A percentile compares a stretch with the other conserved stretches of the same genome.
phyloP scores from a whole-genome alignment of 164 flowering plant species.

The Liriodendron chinense region DNA sequence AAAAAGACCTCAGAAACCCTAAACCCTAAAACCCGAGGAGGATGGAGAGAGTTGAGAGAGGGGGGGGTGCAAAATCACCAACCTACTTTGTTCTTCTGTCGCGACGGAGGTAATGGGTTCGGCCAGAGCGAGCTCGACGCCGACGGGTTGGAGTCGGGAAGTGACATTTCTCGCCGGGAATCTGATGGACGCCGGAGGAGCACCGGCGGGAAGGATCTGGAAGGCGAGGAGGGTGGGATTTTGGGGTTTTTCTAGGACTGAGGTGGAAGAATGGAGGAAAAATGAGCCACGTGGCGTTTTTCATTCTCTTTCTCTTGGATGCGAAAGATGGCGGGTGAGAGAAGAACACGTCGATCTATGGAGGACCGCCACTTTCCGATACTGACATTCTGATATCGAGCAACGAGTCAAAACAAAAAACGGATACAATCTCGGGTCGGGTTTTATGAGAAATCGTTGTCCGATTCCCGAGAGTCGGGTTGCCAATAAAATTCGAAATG shows the following conservation, averaged over 20 bases:
- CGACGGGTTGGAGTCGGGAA: conserved; percentile 13
- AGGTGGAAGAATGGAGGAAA: conserved; percentile 5
- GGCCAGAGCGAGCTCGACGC: conserved; percentile 16
- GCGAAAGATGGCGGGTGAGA: conserved; percentile 1
- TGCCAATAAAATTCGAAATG: too few species aligned
- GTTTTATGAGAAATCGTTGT: too few species aligned
- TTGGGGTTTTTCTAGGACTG: not conserved
- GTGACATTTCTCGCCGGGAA: conserved; percentile 14
- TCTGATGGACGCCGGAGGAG: not conserved
- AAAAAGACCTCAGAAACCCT: not conserved
- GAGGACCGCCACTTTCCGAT: conserved; percentile 22
- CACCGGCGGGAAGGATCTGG: not conserved
- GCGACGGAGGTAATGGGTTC: conserved; percentile 1
- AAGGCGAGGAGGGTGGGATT: not conserved
- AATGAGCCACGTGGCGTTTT: conserved; percentile 1
- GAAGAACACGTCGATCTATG: conserved; percentile 36
- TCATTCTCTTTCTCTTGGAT: not conserved
- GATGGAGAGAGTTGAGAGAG: not conserved
- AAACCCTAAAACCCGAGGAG: not conserved
- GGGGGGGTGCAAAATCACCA: not conserved
- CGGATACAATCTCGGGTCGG: not conserved
- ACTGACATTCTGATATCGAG: too few species aligned
- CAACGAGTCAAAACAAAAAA: not conserved
- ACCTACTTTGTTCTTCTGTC: conserved; percentile 25
- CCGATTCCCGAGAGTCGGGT: too few species aligned